Conservation (phyloP, 768 basidiomycete species). For the Floccularia luteovirens region DNA sequence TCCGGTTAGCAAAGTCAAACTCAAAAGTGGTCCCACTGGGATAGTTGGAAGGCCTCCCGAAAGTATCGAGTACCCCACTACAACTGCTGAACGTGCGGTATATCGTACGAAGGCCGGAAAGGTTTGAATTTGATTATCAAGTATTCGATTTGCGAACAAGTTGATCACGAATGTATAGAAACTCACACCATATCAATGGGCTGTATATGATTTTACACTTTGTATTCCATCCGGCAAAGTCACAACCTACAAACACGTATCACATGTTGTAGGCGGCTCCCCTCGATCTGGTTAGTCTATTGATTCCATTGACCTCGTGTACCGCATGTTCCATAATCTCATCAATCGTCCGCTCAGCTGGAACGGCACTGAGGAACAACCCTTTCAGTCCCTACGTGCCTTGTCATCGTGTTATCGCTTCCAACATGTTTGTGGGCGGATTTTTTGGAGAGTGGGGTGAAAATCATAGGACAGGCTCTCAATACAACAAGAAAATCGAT, state of each 20-base stretch:
- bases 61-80: constrained; percentile 17
- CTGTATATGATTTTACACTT: constrained; percentile 45
- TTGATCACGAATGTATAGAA: constrained; percentile 18
- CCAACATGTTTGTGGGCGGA: constrained; percentile 53
- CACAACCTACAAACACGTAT: constrained; percentile 50
- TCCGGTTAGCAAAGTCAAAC: no score
- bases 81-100: constrained; percentile 14
- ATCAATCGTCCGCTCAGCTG: constrained; percentile 29
- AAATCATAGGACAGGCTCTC: constrained; percentile 29
- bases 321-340: neutral
- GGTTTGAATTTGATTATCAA: constrained; percentile 14
- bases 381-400: constrained; percentile 64
- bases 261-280: constrained; percentile 45
- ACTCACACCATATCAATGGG: constrained; percentile 49
- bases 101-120: constrained; percentile 27
- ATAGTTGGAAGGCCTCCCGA: no score
- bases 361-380: constrained; percentile 53
- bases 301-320: neutral
- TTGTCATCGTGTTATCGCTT: constrained; percentile 65
- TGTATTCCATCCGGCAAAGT: constrained; percentile 46
- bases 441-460: constrained; percentile 57
- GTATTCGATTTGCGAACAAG: neutral
- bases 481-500: constrained; percentile 38
- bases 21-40: no score
- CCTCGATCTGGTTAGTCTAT: constrained; percentile 51